Conservation (phyloP, 2,329 filamentous ascomycete genomes). For the Fusarium zealandicum region DNA sequence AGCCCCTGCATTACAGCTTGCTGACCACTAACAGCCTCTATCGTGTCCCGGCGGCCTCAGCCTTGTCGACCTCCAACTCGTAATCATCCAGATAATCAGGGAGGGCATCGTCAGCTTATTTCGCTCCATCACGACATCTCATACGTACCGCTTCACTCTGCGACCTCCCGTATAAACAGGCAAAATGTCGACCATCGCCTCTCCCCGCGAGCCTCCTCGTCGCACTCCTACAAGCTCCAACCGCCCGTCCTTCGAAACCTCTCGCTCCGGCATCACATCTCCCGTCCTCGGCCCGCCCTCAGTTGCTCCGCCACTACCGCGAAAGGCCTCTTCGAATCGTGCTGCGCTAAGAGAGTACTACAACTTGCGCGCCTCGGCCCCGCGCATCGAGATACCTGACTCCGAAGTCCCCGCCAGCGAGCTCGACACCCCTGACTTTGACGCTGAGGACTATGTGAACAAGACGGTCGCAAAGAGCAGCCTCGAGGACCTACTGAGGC, state of each 20-base stretch:
- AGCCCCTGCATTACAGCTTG: constrained; percentile 20
- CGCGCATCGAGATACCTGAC: constrained; percentile 54
- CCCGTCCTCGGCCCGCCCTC: constrained; percentile 46
- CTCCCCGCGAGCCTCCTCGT: constrained; percentile 66
- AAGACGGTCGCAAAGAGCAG: constrained; percentile 66
- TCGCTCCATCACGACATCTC: background rate
- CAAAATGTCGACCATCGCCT: constrained; percentile 72
- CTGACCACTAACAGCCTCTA: constrained; percentile 29
- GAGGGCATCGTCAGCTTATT: background rate
- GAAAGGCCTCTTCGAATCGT: constrained; percentile 70
- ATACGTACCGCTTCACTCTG: background rate
- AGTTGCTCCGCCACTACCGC: constrained; percentile 20
- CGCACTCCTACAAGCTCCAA: constrained; percentile 74
- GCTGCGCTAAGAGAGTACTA: constrained; percentile 94
- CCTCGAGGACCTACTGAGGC: constrained; percentile 71
- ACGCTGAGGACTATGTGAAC: constrained; percentile 73
- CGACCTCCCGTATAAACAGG: background rate
- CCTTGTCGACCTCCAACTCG: constrained; percentile 24
- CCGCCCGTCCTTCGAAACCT: constrained; percentile 74
- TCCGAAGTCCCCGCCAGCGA: constrained; percentile 71
- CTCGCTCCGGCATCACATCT: constrained; percentile 66
- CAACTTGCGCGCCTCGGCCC: constrained; percentile 66
- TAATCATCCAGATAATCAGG: background rate
- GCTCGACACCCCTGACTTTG: constrained; percentile 76
- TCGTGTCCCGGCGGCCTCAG: constrained; percentile 30